These are phyloP conservation scores for Ettlia oleoabundans DNA, from an alignment of 139 green algal genomes.

Conservation along the genomic window DNA sequence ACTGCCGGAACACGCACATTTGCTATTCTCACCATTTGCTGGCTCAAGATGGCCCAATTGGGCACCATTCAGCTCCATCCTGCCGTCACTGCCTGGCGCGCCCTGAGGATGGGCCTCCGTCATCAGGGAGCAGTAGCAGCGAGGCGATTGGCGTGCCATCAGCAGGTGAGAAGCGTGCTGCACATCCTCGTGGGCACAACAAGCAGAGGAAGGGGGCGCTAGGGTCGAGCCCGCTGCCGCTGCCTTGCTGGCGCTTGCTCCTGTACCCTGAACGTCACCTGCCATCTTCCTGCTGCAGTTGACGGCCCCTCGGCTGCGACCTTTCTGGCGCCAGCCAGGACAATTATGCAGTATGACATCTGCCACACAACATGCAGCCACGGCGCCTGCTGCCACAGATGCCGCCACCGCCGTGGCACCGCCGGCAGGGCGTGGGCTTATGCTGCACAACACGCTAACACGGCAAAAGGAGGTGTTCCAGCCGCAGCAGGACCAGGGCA, in stretches of 20 bases:
- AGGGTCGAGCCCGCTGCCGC: too few relatives aligned
- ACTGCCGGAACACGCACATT: background rate
- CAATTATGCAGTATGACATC: too few relatives aligned
- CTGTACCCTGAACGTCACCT: too few relatives aligned
- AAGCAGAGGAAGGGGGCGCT: too few relatives aligned
- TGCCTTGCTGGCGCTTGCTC: too few relatives aligned
- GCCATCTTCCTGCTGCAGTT: too few relatives aligned
- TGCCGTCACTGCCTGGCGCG: constrained; percentile 5
- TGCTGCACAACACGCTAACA: constrained; percentile 91
- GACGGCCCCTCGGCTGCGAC: too few relatives aligned
- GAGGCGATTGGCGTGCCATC: background rate
- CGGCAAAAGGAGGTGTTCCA: constrained; percentile 85
- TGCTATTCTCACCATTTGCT: background rate
- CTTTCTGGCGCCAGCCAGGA: too few relatives aligned
- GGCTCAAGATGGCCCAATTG: background rate
- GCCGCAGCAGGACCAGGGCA: constrained; percentile 47
- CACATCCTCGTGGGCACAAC: too few relatives aligned
- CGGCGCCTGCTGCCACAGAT: background rate
- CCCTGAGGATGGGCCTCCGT: constrained; percentile 7
- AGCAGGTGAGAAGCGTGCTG: background rate
- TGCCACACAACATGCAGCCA: background rate
- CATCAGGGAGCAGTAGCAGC: background rate
- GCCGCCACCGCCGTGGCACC: background rate
- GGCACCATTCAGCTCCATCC: constrained; percentile 24
- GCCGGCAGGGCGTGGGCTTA: constrained; percentile 33